phyloP scores from a whole-genome alignment of 2,329 filamentous ascomycete genomes.

The Ilyonectria sp. region DNA sequence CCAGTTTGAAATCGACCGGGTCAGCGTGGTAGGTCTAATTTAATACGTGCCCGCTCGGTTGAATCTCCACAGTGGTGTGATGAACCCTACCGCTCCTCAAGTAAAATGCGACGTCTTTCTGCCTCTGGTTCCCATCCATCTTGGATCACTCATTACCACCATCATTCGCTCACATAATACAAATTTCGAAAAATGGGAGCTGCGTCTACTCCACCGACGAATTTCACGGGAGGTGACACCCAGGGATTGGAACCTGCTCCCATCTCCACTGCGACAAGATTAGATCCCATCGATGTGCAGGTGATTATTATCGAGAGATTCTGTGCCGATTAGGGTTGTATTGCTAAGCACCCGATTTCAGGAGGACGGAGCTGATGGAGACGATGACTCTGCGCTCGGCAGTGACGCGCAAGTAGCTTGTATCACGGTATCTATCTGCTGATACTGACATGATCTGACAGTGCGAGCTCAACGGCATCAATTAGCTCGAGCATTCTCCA shows the following conservation, averaged over 20 bases:
- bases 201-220: not conserved
- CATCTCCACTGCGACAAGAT: not conserved
- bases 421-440: not conserved
- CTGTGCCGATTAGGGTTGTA: not conserved
- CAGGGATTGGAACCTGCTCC: not conserved
- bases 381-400: conserved; percentile 6
- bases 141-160: not conserved
- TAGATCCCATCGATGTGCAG: not conserved
- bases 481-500: conserved; percentile 27
- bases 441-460: not conserved
- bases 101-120: not conserved
- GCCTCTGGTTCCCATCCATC: not conserved
- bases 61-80: not conserved
- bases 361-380: conserved; percentile 6
- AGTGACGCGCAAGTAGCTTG: conserved; percentile 16
- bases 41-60: not conserved
- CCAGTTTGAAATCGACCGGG: not conserved
- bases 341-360: not conserved
- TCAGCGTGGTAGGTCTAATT: not conserved
- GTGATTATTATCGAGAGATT: not conserved
- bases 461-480: conserved; percentile 27
- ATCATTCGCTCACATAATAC: not conserved
- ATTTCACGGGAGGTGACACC: not conserved
- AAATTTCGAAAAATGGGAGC: not conserved
- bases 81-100: not conserved